phyloP scores from a whole-genome alignment of 2,329 filamentous ascomycete genomes.

The Colletotrichum sp. region DNA sequence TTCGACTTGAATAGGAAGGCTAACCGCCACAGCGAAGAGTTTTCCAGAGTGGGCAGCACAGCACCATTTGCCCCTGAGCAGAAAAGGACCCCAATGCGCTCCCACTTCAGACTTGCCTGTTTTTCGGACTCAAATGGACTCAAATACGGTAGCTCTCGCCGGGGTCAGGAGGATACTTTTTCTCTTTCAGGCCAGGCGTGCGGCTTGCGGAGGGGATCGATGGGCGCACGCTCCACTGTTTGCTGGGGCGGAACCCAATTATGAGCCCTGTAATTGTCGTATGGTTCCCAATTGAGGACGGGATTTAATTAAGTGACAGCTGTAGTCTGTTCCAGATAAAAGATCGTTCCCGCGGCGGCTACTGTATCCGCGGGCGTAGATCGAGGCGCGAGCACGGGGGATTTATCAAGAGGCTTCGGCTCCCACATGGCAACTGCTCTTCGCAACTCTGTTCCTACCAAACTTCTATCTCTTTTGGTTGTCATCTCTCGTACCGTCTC shows the following conservation, averaged over 20 bases:
- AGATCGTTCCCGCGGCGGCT: neutral
- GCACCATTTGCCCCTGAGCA: neutral
- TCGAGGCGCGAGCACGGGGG: neutral
- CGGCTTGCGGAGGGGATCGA: neutral
- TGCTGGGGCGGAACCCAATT: neutral
- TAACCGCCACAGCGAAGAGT: neutral
- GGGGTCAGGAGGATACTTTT: neutral
- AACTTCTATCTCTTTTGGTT: neutral
- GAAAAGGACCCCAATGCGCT: neutral
- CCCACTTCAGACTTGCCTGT: neutral
- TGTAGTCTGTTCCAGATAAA: constrained; percentile 3
- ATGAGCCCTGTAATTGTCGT: neutral
- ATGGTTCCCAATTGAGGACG: neutral
- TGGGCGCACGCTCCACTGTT: neutral
- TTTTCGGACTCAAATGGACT: neutral
- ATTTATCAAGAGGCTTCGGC: neutral
- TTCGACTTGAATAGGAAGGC: neutral
- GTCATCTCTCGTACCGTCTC: neutral
- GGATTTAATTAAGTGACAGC: neutral
- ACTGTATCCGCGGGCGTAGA: neutral
- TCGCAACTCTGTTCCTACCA: neutral
- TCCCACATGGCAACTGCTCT: neutral
- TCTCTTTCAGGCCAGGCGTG: neutral
- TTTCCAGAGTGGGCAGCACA: neutral
- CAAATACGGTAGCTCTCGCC: neutral